Evolutionary conservation across 768 basidiomycete genomes (phyloP).

Genomic region (Cystofilobasidium macerans): DNA sequence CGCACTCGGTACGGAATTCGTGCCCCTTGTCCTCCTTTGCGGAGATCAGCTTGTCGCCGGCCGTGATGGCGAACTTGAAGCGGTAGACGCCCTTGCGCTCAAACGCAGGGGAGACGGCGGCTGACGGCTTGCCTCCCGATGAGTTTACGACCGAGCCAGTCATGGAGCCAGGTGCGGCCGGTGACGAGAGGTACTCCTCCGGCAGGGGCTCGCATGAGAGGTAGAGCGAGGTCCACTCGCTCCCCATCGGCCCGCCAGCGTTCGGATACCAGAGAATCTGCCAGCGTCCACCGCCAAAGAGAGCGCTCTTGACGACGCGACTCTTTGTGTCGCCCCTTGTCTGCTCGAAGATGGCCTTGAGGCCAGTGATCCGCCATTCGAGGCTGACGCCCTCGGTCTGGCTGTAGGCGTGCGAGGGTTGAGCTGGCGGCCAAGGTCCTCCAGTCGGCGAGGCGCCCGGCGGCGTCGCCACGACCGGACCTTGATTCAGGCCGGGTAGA

Average conservation of each 20-base stretch:
- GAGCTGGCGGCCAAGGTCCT: background rate
- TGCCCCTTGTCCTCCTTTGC: background rate
- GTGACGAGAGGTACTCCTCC: slow-evolving; percentile 14
- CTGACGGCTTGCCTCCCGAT: background rate
- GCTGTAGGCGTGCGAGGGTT: background rate
- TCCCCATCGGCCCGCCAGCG: slow-evolving; percentile 15
- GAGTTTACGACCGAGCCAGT: background rate
- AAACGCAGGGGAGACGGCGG: background rate
- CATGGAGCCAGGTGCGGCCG: background rate
- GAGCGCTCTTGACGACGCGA: slow-evolving; percentile 9
- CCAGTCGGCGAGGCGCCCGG: background rate
- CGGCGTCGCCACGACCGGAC: background rate
- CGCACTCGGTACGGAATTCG: background rate
- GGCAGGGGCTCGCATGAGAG: slow-evolving; percentile 12
- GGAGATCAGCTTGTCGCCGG: background rate
- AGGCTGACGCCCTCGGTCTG: slow-evolving; percentile 32
- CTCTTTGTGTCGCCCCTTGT: slow-evolving; percentile 42
- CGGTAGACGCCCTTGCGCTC: background rate
- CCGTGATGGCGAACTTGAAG: background rate
- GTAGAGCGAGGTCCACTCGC: slow-evolving; percentile 18
- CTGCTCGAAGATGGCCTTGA: slow-evolving; percentile 63
- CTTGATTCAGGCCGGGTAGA: background rate
- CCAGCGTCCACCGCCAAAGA: slow-evolving; percentile 7
- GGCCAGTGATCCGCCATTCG: slow-evolving; percentile 65
- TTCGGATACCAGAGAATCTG: slow-evolving; percentile 3